phyloP scores from a whole-genome alignment of 1,284 basidiomycete genomes.

The Malassezia furfur region DNA sequence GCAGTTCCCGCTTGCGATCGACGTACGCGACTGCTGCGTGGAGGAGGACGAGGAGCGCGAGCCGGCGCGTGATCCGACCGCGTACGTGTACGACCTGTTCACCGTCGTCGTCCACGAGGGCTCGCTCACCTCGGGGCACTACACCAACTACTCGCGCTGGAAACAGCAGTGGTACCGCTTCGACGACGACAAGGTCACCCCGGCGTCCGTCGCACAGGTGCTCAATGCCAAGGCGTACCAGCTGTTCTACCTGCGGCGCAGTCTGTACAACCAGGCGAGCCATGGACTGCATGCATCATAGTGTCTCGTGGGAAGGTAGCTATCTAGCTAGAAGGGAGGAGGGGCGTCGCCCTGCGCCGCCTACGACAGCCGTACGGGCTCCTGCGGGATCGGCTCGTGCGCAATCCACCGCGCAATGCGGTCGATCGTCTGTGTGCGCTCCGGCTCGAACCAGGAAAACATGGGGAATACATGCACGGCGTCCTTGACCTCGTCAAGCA shows the following conservation, averaged over 20 bases:
- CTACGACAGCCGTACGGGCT: no score
- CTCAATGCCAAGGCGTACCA: constrained; percentile 37
- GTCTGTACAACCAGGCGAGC: constrained; percentile 28
- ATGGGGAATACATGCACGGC: constrained; percentile 39
- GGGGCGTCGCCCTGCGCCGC: no score
- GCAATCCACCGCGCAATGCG: constrained; percentile 36
- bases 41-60: constrained; percentile 10
- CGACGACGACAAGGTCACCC: constrained; percentile 71
- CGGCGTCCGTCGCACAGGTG: constrained; percentile 23
- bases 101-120: constrained; percentile 92
- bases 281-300: constrained; percentile 12
- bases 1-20: constrained; percentile 69
- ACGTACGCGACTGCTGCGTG: constrained; percentile 76
- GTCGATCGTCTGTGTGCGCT: constrained; percentile 26
- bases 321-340: no score
- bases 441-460: constrained; percentile 42
- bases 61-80: constrained; percentile 23
- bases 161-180: constrained; percentile 82
- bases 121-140: constrained; percentile 79
- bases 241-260: constrained; percentile 34
- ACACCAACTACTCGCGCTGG: constrained; percentile 71
- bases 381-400: background rate
- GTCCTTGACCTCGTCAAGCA: constrained; percentile 37
- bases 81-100: constrained; percentile 71
- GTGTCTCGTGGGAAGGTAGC: background rate